A percentile compares a stretch with the other conserved stretches of the same genome.
Evolutionary conservation across 2,329 filamentous ascomycete genomes (phyloP).

Genomic region (Alternaria consortialis): DNA sequence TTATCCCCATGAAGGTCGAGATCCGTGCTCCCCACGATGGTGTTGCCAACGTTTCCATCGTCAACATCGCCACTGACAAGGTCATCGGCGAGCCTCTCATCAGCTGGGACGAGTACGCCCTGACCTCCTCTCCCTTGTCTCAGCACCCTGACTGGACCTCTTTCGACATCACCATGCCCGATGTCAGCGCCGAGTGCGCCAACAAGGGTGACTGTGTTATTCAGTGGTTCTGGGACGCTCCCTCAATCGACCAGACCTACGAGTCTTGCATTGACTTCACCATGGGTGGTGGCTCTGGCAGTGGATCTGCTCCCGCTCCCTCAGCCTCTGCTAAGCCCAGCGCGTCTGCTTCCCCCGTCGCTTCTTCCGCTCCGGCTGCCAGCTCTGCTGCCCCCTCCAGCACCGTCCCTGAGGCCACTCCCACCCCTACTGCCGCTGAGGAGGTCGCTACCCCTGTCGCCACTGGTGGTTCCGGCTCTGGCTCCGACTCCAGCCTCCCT

Average conservation of each 20-base stretch:
- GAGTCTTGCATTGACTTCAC: conserved; percentile 70
- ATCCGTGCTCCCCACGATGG: conserved; percentile 65
- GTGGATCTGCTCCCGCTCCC: conserved; percentile 16
- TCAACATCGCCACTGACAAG: conserved; percentile 62
- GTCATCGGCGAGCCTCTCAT: conserved; percentile 64
- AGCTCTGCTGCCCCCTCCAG: conserved; percentile 22
- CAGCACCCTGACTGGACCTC: conserved; percentile 54
- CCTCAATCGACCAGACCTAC: conserved; percentile 67
- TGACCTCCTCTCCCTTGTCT: conserved; percentile 55
- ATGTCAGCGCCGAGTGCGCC: conserved; percentile 58
- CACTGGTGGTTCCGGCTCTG: conserved; percentile 19
- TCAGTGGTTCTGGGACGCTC: conserved; percentile 71
- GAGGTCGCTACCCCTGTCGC: conserved; percentile 14
- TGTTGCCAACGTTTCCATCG: conserved; percentile 66
- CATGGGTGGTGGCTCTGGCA: conserved; percentile 46
- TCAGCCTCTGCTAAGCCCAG: conserved; percentile 18
- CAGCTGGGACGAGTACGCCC: conserved; percentile 65
- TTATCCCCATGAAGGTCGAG: conserved; percentile 57
- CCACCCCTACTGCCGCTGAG: conserved; percentile 19
- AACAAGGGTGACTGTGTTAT: conserved; percentile 63
- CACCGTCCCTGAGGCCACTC: conserved; percentile 16
- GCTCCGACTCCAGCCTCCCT: conserved; percentile 31
- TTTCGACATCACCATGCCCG: conserved; percentile 65
- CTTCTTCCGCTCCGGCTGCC: conserved; percentile 16
- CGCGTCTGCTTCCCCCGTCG: conserved; percentile 18